These are phyloP conservation scores for Alternaria triticina DNA, from an alignment of 2,329 filamentous ascomycete genomes.

Conservation along the genomic window DNA sequence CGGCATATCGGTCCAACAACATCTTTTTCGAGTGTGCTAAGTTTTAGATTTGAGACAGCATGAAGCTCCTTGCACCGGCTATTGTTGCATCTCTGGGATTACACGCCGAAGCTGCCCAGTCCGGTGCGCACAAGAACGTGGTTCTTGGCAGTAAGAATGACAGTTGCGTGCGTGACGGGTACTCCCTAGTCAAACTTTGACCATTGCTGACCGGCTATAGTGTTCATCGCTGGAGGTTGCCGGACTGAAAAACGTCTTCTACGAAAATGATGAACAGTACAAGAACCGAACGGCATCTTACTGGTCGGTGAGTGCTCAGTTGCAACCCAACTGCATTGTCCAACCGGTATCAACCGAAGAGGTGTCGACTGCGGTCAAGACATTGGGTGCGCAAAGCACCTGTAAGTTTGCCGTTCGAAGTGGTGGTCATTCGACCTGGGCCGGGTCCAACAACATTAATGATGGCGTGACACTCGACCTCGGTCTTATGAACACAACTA, in stretches of 20 bases:
- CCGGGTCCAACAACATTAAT: constrained; percentile 39
- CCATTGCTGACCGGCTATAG: constrained; percentile 18
- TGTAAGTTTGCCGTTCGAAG: constrained; percentile 34
- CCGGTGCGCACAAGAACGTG: neutral
- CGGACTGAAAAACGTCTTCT: constrained; percentile 22
- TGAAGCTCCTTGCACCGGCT: constrained; percentile 9
- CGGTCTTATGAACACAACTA: constrained; percentile 28
- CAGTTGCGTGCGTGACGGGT: constrained; percentile 8
- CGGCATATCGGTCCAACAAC: constrained; percentile 1
- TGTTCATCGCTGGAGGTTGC: constrained; percentile 23
- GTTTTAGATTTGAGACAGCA: constrained; percentile 6
- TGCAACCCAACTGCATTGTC: constrained; percentile 39
- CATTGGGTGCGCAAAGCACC: constrained; percentile 4
- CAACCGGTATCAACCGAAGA: constrained; percentile 36
- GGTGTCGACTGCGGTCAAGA: constrained; percentile 24
- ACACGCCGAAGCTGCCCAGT: neutral
- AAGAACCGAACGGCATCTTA: constrained; percentile 25
- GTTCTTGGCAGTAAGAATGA: neutral
- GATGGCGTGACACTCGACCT: constrained; percentile 39
- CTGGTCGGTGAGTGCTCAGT: constrained; percentile 34
- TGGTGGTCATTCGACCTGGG: constrained; percentile 35
- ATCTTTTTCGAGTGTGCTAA: constrained; percentile 10
- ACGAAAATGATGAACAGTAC: constrained; percentile 21
- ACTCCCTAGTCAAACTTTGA: neutral
- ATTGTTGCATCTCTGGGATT: constrained; percentile 4